Percentiles rank a stretch among this genome's conserved stretches.
phyloP scores from a whole-genome alignment of 2,329 filamentous ascomycete species.

The Blumeria hordei region DNA sequence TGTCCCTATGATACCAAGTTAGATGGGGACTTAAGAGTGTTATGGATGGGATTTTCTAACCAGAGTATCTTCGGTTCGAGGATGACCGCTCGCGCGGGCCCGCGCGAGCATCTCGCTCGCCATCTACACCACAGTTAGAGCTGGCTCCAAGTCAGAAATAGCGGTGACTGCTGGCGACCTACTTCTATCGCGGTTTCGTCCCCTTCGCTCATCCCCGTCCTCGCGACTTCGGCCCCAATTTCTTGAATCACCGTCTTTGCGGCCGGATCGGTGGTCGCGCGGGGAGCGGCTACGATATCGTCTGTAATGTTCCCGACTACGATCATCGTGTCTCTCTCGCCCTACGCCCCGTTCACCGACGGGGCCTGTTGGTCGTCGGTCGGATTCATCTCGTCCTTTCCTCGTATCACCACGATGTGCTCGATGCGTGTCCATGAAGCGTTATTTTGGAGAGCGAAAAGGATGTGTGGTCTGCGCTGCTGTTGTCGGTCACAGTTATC shows the following conservation, averaged over 20 bases:
- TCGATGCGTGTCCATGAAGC: too few species aligned
- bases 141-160: conserved; percentile 1
- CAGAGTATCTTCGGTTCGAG: background rate
- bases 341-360: conserved; percentile 8
- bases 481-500: too few species aligned
- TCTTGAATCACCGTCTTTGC: conserved; percentile 6
- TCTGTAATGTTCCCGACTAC: conserved; percentile 13
- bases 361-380: background rate
- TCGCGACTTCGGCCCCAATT: conserved; percentile 6
- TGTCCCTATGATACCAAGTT: background rate
- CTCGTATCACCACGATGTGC: too few species aligned
- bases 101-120: conserved; percentile 6
- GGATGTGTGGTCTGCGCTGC: too few species aligned
- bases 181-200: conserved; percentile 3
- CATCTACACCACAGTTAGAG: conserved; percentile 7
- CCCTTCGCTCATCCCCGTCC: conserved; percentile 4
- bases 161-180: background rate
- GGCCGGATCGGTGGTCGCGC: conserved; percentile 7
- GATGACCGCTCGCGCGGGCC: conserved; percentile 6
- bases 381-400: background rate
- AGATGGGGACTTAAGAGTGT: background rate
- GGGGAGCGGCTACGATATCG: conserved; percentile 15
- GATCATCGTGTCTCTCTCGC: conserved; percentile 15
- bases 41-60: background rate
- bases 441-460: too few species aligned